Base-by-base conservation (phyloP, 345 rosid species). In the Aquilaria malaccensis region DNA sequence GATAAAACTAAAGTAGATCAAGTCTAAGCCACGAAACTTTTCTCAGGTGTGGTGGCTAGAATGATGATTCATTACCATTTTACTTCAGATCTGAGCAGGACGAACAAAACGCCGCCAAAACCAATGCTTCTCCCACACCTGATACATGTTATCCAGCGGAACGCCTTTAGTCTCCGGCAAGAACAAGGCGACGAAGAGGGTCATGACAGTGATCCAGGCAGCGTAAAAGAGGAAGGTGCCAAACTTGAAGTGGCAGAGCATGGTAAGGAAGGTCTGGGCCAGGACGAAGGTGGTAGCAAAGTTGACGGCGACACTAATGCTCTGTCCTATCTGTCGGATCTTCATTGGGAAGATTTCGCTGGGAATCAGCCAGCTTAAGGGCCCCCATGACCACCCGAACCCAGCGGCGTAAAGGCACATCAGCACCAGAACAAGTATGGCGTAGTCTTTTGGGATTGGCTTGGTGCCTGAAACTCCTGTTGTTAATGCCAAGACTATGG, bases 341-440 rank as follows among this genome's bases (percentile, higher is more conserved):
- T 81, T 81, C 59, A 84, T 76, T 0, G 94, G 89, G 62, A 83
- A 81, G 45, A 84, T 86, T 69, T 86, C 94, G 47, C 87, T 78
- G 1, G 89, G 87, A 60, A 86, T 74, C 53, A 86, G 81, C 84
- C 84, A 80, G 33, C 71, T 55, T 7, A 86, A 68, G 7, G 89
- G 89, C 2, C 93, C 89, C 94, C 89, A 86, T 1, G 89, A 84
- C 87, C 85, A 86, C 2, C 85, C 93, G 54, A 83, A 86, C 7
- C 93, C 93, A 10, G 87, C 81, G 1, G 82, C 80, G 22, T 81
- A 83, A 12, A 79, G 11, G 76, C 89, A 80, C 83, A 78, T 76
- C 12, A 83, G 70, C 13, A 71, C 71, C 4, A 86, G 70, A 7
- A 86, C 79, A 22, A 74, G 50, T 43, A 80, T 30, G 7, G 79